Conservation (phyloP, 2,329 filamentous ascomycete species). For the Trichoderma harzianum region DNA sequence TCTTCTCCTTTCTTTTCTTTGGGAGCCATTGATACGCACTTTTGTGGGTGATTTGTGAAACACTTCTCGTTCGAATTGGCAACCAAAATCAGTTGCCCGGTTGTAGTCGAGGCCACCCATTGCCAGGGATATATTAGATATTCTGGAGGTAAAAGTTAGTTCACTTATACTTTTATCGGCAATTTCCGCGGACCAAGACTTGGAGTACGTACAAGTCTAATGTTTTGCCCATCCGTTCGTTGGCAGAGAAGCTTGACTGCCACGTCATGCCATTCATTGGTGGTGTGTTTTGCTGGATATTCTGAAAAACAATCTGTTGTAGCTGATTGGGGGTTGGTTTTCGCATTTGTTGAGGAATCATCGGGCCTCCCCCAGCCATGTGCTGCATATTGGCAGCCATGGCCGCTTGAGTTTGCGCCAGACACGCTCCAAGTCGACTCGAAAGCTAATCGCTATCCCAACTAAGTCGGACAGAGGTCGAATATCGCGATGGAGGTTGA, state of each 20-base stretch:
- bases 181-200: not conserved
- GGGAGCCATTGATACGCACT: slow-evolving; percentile 34
- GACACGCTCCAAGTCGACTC: slow-evolving; percentile 23
- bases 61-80: slow-evolving; percentile 47
- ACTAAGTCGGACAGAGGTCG: not conserved
- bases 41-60: slow-evolving; percentile 47
- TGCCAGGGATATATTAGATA: slow-evolving; percentile 50
- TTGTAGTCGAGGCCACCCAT: slow-evolving; percentile 40
- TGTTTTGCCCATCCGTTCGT: slow-evolving; percentile 42
- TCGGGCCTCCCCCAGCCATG: slow-evolving; percentile 48
- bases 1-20: not conserved
- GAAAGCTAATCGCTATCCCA: not conserved
- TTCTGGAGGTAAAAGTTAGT: slow-evolving; percentile 34
- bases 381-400: slow-evolving; percentile 61
- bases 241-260: slow-evolving; percentile 38
- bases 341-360: slow-evolving; percentile 44
- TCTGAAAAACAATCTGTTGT: slow-evolving; percentile 41
- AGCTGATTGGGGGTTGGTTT: slow-evolving; percentile 31
- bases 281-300: slow-evolving; percentile 35
- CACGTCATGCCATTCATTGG: slow-evolving; percentile 34
- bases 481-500: not conserved
- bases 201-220: slow-evolving; percentile 40
- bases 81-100: slow-evolving; percentile 40
- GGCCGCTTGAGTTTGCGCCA: slow-evolving; percentile 37
- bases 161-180: not conserved